Conservation (phyloP, 129 eudicot genomes). For the Artemisia tridentata region DNA sequence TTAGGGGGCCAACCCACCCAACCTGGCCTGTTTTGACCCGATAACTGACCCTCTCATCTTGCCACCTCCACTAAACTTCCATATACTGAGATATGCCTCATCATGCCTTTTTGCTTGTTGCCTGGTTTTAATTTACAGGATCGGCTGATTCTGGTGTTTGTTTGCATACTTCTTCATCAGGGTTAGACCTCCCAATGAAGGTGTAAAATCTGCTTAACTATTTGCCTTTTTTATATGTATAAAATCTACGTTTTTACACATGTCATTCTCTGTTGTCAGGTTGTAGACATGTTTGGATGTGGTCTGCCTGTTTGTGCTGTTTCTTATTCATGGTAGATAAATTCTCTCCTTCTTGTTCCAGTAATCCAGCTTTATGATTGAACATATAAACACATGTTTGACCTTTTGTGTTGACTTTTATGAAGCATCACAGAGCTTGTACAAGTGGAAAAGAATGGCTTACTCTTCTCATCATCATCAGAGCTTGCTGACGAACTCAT, state of each 20-base stretch:
- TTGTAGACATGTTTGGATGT: conserved; percentile 98
- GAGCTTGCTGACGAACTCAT: conserved; percentile 92
- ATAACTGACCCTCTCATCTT: neutral
- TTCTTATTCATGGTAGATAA: conserved; percentile 86
- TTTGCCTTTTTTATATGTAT: neutral
- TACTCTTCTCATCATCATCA: conserved; percentile 85
- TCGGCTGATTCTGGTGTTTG: conserved; percentile 98
- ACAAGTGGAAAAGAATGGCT: conserved; percentile 70
- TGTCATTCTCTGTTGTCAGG: conserved; percentile 37
- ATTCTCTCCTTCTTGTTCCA: conserved; percentile 13
- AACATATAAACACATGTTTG: neutral
- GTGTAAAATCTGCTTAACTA: conserved; percentile 30
- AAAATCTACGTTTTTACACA: neutral
- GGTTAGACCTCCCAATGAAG: conserved; percentile 99
- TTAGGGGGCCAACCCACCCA: neutral
- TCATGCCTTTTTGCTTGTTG: neutral
- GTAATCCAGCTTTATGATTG: neutral
- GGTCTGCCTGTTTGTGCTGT: conserved; percentile 95
- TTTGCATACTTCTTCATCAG: conserved; percentile 96
- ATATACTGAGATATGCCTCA: neutral
- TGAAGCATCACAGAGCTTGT: conserved; percentile 90
- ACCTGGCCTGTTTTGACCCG: neutral
- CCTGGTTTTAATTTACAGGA: conserved; percentile 41
- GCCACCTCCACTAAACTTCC: neutral
- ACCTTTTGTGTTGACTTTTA: conserved; percentile 4